phyloP scores from a whole-genome alignment of 2,329 filamentous ascomycete species.

The Cladosporium sp. region DNA sequence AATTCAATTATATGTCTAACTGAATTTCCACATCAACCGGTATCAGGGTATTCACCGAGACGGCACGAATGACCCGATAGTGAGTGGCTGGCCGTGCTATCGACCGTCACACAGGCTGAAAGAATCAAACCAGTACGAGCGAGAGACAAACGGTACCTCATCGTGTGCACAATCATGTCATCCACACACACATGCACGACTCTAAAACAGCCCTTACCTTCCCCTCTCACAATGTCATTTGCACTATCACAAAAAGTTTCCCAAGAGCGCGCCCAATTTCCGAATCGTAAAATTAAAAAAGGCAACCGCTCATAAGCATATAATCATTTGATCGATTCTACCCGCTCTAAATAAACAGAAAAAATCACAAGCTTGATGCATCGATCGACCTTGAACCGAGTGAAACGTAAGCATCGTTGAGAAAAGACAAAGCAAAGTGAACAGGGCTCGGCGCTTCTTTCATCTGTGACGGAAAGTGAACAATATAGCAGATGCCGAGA shows the following conservation, averaged over 20 bases:
- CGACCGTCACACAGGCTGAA: background rate
- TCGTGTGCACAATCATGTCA: too few relatives aligned
- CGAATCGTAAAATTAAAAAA: too few relatives aligned
- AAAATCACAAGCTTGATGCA: background rate
- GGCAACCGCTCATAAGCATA: constrained; percentile 10
- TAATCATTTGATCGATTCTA: constrained; percentile 11
- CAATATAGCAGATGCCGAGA: background rate
- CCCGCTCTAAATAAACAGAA: background rate
- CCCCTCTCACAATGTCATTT: background rate
- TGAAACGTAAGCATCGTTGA: background rate
- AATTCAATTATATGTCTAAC: too few relatives aligned
- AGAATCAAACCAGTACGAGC: background rate
- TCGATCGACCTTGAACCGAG: background rate
- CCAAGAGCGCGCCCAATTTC: too few relatives aligned
- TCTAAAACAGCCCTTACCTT: too few relatives aligned
- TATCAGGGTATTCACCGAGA: background rate
- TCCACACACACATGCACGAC: background rate
- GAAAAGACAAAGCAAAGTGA: background rate
- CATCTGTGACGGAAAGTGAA: background rate
- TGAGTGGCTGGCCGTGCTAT: too few relatives aligned
- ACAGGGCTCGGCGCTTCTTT: background rate
- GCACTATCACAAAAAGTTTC: background rate
- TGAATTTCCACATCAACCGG: too few relatives aligned
- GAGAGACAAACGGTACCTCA: too few relatives aligned
- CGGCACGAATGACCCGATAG: background rate